phyloP scores from a whole-genome alignment of 1,139 yeast genomes.

The Scheffersomyces insectosa region DNA sequence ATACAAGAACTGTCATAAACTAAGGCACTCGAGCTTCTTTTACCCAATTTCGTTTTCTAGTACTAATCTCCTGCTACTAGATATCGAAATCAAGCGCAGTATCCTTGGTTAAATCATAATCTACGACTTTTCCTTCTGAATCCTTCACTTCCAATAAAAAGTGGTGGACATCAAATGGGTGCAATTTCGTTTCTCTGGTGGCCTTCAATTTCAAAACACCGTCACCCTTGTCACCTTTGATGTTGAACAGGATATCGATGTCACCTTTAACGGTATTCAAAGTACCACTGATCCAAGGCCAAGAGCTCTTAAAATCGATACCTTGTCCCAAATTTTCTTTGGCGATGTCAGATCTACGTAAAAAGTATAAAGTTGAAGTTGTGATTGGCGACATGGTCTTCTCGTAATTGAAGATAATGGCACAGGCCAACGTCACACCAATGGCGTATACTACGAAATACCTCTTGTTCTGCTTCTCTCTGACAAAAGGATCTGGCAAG shows the following conservation, averaged over 20 bases:
- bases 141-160: constrained; percentile 55
- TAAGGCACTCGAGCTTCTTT: constrained; percentile 2
- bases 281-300: constrained; percentile 91
- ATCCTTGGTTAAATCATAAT: constrained; percentile 54
- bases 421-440: constrained; percentile 65
- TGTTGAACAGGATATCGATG: constrained; percentile 70
- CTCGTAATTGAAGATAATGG: constrained; percentile 85
- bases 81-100: constrained; percentile 40
- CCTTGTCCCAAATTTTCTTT: constrained; percentile 67
- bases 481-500: constrained; percentile 73
- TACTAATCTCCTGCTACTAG: background rate
- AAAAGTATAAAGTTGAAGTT: constrained; percentile 80
- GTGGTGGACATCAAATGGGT: constrained; percentile 60
- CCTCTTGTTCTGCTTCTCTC: constrained; percentile 48
- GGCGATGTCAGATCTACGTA: constrained; percentile 78
- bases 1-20: background rate
- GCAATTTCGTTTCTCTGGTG: constrained; percentile 52
- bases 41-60: background rate
- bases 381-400: constrained; percentile 86
- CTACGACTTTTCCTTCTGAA: constrained; percentile 19
- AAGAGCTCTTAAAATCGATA: constrained; percentile 64
- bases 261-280: constrained; percentile 81
- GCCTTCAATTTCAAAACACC: constrained; percentile 63
- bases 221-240: constrained; percentile 58
- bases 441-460: constrained; percentile 63